These are phyloP conservation scores for Marsdenia floribunda DNA, from an alignment of 257 asterid genomes.

Conservation along the genomic window DNA sequence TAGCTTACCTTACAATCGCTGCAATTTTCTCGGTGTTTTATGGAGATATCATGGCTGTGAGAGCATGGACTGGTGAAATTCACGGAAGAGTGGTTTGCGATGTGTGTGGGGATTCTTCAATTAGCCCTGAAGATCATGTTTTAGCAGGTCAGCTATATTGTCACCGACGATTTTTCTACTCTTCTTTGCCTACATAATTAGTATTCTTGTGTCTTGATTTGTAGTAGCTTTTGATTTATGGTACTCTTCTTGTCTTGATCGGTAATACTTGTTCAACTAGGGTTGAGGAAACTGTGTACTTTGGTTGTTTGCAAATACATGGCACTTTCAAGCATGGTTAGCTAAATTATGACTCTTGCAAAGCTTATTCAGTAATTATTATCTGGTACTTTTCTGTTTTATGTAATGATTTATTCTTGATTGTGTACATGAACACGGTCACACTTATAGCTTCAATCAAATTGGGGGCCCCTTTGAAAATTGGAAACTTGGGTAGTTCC, in stretches of 20 bases:
- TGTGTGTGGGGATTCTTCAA: slow-evolving; percentile 86
- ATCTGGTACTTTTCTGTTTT: background rate
- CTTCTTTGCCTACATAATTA: background rate
- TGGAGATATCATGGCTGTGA: slow-evolving; percentile 23
- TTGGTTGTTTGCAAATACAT: background rate
- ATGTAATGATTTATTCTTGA: background rate
- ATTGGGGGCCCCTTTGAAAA: background rate
- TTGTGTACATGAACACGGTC: background rate
- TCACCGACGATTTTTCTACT: background rate
- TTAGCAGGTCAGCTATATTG: slow-evolving; percentile 36
- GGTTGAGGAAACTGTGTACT: background rate
- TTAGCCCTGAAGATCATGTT: slow-evolving; percentile 87
- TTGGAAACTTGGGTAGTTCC: background rate
- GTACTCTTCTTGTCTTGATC: background rate
- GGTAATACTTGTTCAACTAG: background rate
- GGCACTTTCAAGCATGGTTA: background rate
- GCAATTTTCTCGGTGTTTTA: slow-evolving; percentile 16
- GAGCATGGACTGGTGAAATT: slow-evolving; percentile 82
- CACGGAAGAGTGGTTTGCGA: slow-evolving; percentile 85
- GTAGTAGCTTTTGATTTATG: too few species aligned
- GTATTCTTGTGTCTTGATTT: background rate
- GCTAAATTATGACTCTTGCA: background rate
- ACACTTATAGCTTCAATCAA: background rate
- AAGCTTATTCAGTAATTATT: background rate
- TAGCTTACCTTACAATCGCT: slow-evolving; percentile 13